A percentile compares a stretch with the other conserved stretches of the same genome.
Evolutionary conservation across 225 moss, liverwort and hornwort genomes (phyloP).

Genomic region (Antitrichia curtipendula): DNA sequence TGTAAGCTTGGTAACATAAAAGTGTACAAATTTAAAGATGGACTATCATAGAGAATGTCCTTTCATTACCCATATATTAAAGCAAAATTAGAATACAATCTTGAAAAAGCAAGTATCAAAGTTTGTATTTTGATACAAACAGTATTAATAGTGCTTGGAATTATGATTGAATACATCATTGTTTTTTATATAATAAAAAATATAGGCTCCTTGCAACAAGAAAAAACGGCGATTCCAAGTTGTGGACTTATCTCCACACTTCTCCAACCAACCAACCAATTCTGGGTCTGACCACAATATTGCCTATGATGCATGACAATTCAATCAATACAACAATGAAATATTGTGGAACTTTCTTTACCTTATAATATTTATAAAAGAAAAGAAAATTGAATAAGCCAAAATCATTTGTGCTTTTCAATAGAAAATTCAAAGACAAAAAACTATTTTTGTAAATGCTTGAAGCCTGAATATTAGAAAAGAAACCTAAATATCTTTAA

Average conservation of each 20-base stretch:
- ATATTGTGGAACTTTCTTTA: neutral
- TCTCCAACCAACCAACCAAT: constrained; percentile 59
- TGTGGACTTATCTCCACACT: constrained; percentile 21
- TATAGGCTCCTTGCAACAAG: constrained; percentile 42
- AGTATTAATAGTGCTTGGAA: neutral
- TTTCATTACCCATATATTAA: neutral
- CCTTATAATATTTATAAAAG: neutral
- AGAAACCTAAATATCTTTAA: too few species aligned
- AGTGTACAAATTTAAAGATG: too few species aligned
- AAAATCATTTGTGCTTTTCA: too few species aligned
- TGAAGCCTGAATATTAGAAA: neutral
- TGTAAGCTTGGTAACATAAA: neutral
- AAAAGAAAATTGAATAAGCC: neutral
- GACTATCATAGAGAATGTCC: neutral
- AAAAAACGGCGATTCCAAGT: constrained; percentile 48
- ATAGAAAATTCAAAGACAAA: neutral
- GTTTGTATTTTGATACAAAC: neutral
- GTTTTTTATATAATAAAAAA: constrained; percentile 52
- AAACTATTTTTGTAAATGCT: neutral
- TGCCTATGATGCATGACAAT: neutral
- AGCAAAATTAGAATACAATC: neutral
- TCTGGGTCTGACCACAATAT: constrained; percentile 62
- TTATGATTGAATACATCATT: constrained; percentile 7
- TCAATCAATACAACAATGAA: neutral
- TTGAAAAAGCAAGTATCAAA: neutral